Conservation (phyloP, 2,329 filamentous ascomycete genomes). For the Sporothrix mexicana region DNA sequence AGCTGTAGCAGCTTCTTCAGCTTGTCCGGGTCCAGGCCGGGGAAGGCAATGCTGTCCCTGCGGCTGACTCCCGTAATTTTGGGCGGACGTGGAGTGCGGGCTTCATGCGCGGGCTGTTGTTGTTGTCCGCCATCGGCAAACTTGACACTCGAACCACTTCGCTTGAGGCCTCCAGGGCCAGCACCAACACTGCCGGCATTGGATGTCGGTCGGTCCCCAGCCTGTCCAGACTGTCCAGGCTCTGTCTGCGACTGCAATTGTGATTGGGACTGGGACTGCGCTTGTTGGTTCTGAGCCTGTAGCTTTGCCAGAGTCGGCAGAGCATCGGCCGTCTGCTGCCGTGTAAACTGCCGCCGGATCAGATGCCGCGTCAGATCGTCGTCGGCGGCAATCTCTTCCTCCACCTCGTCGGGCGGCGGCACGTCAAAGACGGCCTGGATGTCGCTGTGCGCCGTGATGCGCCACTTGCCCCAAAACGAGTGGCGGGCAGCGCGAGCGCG, state of each 20-base stretch:
- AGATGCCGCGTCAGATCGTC: slow-evolving; percentile 64
- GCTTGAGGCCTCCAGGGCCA: neutral
- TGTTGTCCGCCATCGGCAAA: slow-evolving; percentile 30
- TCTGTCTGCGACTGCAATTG: slow-evolving; percentile 27
- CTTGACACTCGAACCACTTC: slow-evolving; percentile 33
- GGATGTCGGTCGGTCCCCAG: neutral
- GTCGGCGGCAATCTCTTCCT: slow-evolving; percentile 63
- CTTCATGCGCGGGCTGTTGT: neutral
- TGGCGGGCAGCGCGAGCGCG: slow-evolving; percentile 25
- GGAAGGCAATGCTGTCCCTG: slow-evolving; percentile 63
- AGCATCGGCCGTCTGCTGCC: slow-evolving; percentile 50
- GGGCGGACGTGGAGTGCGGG: slow-evolving; percentile 14
- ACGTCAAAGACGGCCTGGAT: slow-evolving; percentile 75
- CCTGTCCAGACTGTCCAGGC: neutral
- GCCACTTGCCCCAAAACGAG: slow-evolving; percentile 70
- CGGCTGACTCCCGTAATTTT: slow-evolving; percentile 49
- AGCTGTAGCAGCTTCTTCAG: slow-evolving; percentile 55
- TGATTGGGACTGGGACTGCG: neutral
- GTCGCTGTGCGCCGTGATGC: slow-evolving; percentile 73
- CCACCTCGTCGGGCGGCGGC: slow-evolving; percentile 66
- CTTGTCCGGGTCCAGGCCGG: slow-evolving; percentile 55
- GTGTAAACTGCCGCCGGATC: slow-evolving; percentile 62
- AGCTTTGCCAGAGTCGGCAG: neutral
- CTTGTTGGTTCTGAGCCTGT: neutral
- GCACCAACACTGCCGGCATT: neutral